phyloP scores from a whole-genome alignment of 164 flowering plant species.

The Vitis rotundifolia region DNA sequence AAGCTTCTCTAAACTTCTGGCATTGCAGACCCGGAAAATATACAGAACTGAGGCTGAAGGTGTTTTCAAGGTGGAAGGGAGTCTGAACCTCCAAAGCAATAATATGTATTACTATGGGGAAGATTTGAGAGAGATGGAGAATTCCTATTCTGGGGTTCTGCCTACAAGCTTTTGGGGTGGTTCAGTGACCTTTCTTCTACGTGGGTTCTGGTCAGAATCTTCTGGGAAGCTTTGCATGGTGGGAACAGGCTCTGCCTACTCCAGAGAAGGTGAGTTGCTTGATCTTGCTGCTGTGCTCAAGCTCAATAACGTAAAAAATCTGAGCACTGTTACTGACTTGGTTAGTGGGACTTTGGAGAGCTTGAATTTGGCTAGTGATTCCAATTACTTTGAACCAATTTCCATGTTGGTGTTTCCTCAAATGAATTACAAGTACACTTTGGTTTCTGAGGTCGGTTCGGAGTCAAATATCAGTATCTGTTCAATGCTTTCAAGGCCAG shows the following conservation, averaged over 20 bases:
- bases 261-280: conserved; percentile 30
- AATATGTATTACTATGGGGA: too few species aligned
- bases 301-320: conserved; percentile 31
- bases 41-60: too few species aligned
- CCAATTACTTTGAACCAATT: conserved; percentile 34
- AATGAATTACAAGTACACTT: conserved; percentile 30
- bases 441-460: conserved; percentile 17
- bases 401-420: conserved; percentile 30
- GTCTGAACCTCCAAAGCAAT: too few species aligned
- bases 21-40: too few species aligned
- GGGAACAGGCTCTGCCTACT: conserved; percentile 30
- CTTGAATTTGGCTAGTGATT: conserved; percentile 15
- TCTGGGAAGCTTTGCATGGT: conserved; percentile 50
- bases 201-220: conserved; percentile 29
- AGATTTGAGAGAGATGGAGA: too few species aligned
- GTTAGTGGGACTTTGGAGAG: conserved; percentile 48
- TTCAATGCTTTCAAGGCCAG: background rate
- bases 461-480: conserved; percentile 18
- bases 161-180: too few species aligned
- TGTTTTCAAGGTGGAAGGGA: too few species aligned
- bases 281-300: conserved; percentile 40
- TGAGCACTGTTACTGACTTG: conserved; percentile 37
- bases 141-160: too few species aligned
- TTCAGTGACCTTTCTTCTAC: too few species aligned
- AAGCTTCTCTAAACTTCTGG: too few species aligned